These are phyloP conservation scores for Rhododendron ferrugineum DNA, from an alignment of 148 eudicot genomes.

Conservation along the genomic window DNA sequence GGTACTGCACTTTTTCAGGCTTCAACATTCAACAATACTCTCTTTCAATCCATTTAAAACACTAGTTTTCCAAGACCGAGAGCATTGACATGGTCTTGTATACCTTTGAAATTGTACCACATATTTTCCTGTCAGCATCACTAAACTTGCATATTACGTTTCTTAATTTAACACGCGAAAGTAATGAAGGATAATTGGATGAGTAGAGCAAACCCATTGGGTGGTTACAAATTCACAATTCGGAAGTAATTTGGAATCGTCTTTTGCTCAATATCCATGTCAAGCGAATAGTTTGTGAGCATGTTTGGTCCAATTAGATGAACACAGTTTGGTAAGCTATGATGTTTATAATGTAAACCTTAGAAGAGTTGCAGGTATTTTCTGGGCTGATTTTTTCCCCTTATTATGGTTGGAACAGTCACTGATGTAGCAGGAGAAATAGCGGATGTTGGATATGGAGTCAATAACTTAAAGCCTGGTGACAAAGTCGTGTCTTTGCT, in stretches of 20 bases:
- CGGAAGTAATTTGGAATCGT: background rate
- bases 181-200: background rate
- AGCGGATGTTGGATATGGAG: conserved; percentile 56
- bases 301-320: no score
- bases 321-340: background rate
- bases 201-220: background rate
- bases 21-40: background rate
- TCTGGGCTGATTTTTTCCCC: conserved; percentile 9
- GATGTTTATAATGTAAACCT: background rate
- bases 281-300: background rate
- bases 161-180: background rate
- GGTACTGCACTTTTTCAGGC: background rate
- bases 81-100: background rate
- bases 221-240: background rate
- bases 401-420: conserved; percentile 30
- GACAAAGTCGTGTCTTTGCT: conserved; percentile 66
- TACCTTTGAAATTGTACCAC: background rate
- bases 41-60: background rate
- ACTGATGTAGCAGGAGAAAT: conserved; percentile 87
- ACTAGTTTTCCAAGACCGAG: background rate
- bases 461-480: conserved; percentile 52
- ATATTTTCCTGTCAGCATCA: background rate
- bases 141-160: background rate
- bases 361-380: background rate
- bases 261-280: background rate